These are phyloP conservation scores for Cyberlindnera maritima DNA, from an alignment of 805 yeast genomes.

Conservation along the genomic window DNA sequence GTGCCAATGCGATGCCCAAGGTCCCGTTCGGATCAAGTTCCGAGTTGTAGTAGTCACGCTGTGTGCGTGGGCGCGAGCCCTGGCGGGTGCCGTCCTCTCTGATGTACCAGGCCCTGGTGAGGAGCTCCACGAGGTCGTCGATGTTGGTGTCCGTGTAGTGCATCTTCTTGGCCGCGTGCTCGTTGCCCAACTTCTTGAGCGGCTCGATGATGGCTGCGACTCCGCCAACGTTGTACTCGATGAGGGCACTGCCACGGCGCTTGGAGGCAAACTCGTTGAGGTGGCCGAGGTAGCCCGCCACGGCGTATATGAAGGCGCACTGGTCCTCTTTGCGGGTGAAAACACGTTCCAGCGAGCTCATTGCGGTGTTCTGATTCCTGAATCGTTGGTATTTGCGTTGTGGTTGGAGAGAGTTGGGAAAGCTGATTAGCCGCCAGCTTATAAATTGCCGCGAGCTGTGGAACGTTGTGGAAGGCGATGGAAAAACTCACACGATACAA, in stretches of 20 bases:
- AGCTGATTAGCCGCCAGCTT: too few relatives aligned
- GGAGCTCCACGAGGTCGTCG: constrained; percentile 6
- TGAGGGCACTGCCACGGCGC: constrained; percentile 7
- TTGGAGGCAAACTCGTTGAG: constrained; percentile 13
- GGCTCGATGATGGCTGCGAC: constrained; percentile 32
- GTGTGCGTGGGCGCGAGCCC: constrained; percentile 5
- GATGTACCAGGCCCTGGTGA: constrained; percentile 15
- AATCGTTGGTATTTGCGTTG: too few relatives aligned
- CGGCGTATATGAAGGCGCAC: constrained; percentile 12
- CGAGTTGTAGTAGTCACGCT: constrained; percentile 15
- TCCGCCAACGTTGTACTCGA: constrained; percentile 44
- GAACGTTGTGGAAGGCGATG: background rate
- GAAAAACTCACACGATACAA: background rate
- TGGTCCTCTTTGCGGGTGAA: constrained; percentile 8
- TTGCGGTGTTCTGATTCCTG: background rate
- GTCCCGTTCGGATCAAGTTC: constrained; percentile 19
- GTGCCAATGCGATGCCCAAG: constrained; percentile 17
- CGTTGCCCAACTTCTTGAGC: constrained; percentile 8
- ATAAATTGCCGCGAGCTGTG: background rate
- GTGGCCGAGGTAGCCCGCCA: constrained; percentile 11
- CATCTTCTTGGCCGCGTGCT: constrained; percentile 1
- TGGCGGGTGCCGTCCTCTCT: constrained; percentile 15
- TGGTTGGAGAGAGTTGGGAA: too few relatives aligned
- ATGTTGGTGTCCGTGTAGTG: constrained; percentile 5
- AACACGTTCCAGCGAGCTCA: constrained; percentile 7